phyloP scores from a whole-genome alignment of 1,284 basidiomycete genomes.

The Microbotryum intermedium region DNA sequence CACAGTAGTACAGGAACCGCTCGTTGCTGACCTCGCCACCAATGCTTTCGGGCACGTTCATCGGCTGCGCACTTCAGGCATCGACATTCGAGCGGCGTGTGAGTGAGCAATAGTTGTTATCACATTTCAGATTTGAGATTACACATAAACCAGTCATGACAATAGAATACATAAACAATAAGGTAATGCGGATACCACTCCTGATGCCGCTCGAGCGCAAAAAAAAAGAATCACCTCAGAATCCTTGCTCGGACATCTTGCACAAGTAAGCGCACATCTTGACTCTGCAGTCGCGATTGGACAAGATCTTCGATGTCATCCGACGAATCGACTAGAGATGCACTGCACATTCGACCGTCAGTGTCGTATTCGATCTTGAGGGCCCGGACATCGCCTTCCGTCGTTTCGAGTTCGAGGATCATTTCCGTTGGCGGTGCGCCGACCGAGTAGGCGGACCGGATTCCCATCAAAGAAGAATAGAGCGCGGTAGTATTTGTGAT shows the following conservation, averaged over 20 bases:
- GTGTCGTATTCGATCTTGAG: slow-evolving; percentile 11
- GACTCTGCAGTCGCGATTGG: slow-evolving; percentile 4
- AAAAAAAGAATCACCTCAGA: neutral
- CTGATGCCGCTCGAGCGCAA: neutral
- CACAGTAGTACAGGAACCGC: no score
- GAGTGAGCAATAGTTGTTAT: no score
- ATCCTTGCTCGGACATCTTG: slow-evolving; percentile 20
- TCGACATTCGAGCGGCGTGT: no score
- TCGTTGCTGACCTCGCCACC: no score
- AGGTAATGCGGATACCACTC: no score
- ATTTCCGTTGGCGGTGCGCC: slow-evolving; percentile 14
- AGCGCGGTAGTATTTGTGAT: slow-evolving; percentile 19
- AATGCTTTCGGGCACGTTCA: no score
- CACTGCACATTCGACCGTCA: slow-evolving; percentile 12
- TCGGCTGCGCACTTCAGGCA: no score
- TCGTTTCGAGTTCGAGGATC: slow-evolving; percentile 13
- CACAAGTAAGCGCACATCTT: slow-evolving; percentile 18
- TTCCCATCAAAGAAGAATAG: slow-evolving; percentile 21
- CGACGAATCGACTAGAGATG: slow-evolving; percentile 24
- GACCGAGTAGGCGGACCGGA: slow-evolving; percentile 14
- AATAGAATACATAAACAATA: no score
- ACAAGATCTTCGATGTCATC: slow-evolving; percentile 23
- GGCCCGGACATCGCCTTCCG: slow-evolving; percentile 9
- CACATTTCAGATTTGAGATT: no score
- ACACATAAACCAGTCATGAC: no score